A percentile compares a stretch with the other conserved stretches of the same genome.
Evolutionary conservation across 495 filamentous ascomycete genomes (phyloP).

Genomic region (Clavariopsis aquatica): DNA sequence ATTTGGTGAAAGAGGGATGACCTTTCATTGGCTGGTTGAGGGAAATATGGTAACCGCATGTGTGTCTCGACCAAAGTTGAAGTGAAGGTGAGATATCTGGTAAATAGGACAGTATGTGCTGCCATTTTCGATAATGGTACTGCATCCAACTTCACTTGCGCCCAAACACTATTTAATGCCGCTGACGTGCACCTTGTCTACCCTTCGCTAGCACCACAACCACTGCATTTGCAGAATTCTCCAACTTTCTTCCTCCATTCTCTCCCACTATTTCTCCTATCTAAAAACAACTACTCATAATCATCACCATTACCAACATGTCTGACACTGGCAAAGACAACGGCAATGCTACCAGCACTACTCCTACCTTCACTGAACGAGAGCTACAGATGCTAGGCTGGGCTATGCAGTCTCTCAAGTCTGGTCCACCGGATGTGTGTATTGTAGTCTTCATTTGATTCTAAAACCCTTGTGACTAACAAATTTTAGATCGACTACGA

Average conservation of each 20-base stretch:
- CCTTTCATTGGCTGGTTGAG: background rate
- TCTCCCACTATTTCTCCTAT: background rate
- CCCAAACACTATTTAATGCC: background rate
- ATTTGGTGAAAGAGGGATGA: background rate
- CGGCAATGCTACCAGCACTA: background rate
- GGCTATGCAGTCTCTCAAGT: slow-evolving; percentile 34
- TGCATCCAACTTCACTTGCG: slow-evolving; percentile 21
- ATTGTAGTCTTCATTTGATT: too few species aligned
- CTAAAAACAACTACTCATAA: background rate
- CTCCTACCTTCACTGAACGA: slow-evolving; percentile 30
- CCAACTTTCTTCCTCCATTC: background rate
- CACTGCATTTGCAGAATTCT: background rate
- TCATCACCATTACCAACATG: slow-evolving; percentile 20
- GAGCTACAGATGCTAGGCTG: slow-evolving; percentile 32
- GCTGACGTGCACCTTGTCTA: background rate
- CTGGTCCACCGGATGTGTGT: slow-evolving; percentile 35
- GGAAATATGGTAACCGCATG: too few species aligned
- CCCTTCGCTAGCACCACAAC: background rate
- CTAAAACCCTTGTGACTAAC: too few species aligned
- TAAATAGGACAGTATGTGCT: background rate
- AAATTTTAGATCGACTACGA: slow-evolving; percentile 41
- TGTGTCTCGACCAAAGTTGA: background rate
- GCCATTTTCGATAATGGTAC: background rate
- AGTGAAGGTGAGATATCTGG: background rate
- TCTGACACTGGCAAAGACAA: slow-evolving; percentile 6